phyloP scores from a whole-genome alignment of 2,329 filamentous ascomycete species.

The Didymella sp. region DNA sequence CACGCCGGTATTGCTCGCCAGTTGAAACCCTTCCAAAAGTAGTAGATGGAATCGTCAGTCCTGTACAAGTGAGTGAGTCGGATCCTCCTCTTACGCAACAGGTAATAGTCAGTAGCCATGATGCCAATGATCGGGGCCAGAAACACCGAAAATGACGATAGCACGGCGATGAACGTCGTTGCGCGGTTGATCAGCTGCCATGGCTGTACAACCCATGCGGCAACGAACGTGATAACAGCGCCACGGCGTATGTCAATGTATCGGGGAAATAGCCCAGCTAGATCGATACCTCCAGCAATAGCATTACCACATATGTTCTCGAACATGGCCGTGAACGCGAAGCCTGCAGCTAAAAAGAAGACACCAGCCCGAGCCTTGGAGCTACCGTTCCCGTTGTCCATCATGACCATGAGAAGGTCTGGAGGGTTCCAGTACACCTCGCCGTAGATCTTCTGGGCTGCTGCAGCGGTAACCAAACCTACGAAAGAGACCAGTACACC shows the following conservation, averaged over 20 bases:
- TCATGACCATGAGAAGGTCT: slow-evolving; percentile 55
- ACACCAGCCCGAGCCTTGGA: slow-evolving; percentile 46
- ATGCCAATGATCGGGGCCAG: slow-evolving; percentile 51
- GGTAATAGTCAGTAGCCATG: slow-evolving; percentile 50
- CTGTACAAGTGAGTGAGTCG: slow-evolving; percentile 50
- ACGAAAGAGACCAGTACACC: slow-evolving; percentile 53
- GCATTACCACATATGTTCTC: slow-evolving; percentile 51
- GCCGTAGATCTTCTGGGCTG: slow-evolving; percentile 48
- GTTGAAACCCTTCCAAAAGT: slow-evolving; percentile 55
- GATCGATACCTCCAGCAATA: slow-evolving; percentile 47
- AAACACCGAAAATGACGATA: slow-evolving; percentile 55
- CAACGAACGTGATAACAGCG: slow-evolving; percentile 47
- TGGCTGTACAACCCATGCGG: slow-evolving; percentile 47
- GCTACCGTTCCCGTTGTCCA: slow-evolving; percentile 53
- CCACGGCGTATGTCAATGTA: slow-evolving; percentile 48
- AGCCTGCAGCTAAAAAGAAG: slow-evolving; percentile 48
- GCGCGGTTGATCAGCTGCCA: slow-evolving; percentile 50
- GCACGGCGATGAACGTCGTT: slow-evolving; percentile 47
- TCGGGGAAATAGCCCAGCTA: slow-evolving; percentile 44
- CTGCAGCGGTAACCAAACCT: slow-evolving; percentile 53
- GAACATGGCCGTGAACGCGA: slow-evolving; percentile 50
- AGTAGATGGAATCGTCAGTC: slow-evolving; percentile 50
- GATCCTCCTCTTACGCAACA: slow-evolving; percentile 46
- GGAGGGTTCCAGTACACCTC: slow-evolving; percentile 52
- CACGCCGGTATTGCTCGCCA: slow-evolving; percentile 54